phyloP scores from a whole-genome alignment of 2,329 filamentous ascomycete genomes.

The Phaeosphaeria sp. region DNA sequence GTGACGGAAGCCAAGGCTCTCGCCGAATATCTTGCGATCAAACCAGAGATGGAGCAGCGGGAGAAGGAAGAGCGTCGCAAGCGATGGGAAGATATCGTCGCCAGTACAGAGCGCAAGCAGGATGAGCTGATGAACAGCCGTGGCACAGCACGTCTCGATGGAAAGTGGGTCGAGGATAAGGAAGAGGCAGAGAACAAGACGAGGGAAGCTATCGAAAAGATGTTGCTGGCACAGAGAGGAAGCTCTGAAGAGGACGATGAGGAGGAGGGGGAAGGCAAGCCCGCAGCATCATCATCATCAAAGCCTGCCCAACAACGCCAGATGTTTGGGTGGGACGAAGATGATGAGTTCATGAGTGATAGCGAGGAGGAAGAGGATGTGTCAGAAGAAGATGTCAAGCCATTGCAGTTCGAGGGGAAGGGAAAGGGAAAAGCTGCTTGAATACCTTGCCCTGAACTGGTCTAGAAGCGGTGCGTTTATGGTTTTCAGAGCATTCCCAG shows the following conservation, averaged over 20 bases:
- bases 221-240: conserved; percentile 53
- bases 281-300: conserved; percentile 28
- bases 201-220: conserved; percentile 71
- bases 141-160: conserved; percentile 72
- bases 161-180: conserved; percentile 94
- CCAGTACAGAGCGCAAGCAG: conserved; percentile 80
- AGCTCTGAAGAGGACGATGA: conserved; percentile 47
- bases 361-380: conserved; percentile 55
- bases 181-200: conserved; percentile 88
- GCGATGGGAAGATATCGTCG: conserved; percentile 88
- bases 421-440: conserved; percentile 51
- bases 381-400: conserved; percentile 40
- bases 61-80: conserved; percentile 86
- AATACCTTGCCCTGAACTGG: not conserved
- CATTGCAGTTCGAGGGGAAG: conserved; percentile 46
- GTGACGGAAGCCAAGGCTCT: conserved; percentile 95
- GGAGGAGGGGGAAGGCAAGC: conserved; percentile 37
- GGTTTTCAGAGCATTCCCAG: conserved; percentile 4
- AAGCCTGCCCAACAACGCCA: conserved; percentile 50
- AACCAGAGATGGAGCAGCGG: conserved; percentile 95
- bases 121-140: conserved; percentile 81
- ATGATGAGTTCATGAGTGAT: conserved; percentile 57
- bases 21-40: conserved; percentile 92
- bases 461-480: not conserved
- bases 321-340: conserved; percentile 81